A percentile compares a stretch with the other conserved stretches of the same genome.
These are phyloP conservation scores for Trametes gibbosa DNA, from an alignment of 768 basidiomycete species.

Conservation along the genomic window DNA sequence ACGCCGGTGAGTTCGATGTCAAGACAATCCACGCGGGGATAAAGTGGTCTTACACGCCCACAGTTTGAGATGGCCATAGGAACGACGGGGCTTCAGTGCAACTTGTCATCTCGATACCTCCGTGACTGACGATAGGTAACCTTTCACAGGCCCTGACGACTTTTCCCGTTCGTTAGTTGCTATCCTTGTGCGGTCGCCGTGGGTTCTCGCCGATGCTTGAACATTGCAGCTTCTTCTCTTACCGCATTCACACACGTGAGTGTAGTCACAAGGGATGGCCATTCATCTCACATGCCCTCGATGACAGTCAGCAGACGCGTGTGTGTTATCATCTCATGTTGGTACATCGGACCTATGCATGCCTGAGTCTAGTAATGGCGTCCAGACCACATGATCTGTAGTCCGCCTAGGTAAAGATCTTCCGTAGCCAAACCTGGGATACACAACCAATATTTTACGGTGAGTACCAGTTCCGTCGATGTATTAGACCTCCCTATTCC, in stretches of 20 bases:
- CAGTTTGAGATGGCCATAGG: neutral
- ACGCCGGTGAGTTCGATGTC: neutral
- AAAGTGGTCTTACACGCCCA: neutral
- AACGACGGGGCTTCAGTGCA: neutral
- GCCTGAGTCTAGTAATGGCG: neutral
- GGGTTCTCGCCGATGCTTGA: too few species aligned
- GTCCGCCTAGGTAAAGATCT: neutral
- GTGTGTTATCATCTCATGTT: neutral
- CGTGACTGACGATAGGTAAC: neutral
- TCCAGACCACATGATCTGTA: neutral
- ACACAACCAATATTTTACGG: neutral
- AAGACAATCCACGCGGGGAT: neutral
- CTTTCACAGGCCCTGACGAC: neutral
- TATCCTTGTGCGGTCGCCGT: too few species aligned
- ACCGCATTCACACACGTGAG: neutral
- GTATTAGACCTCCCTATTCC: neutral
- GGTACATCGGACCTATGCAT: neutral
- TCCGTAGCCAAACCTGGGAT: too few species aligned
- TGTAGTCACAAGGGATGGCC: neutral
- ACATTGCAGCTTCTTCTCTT: neutral
- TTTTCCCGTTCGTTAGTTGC: neutral
- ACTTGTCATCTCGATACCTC: neutral
- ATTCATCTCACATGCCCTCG: neutral
- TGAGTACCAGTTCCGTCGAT: neutral
- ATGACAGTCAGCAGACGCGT: neutral